Evolutionary conservation across 768 basidiomycete genomes (phyloP).

Genomic region (Lactifluus volemus): DNA sequence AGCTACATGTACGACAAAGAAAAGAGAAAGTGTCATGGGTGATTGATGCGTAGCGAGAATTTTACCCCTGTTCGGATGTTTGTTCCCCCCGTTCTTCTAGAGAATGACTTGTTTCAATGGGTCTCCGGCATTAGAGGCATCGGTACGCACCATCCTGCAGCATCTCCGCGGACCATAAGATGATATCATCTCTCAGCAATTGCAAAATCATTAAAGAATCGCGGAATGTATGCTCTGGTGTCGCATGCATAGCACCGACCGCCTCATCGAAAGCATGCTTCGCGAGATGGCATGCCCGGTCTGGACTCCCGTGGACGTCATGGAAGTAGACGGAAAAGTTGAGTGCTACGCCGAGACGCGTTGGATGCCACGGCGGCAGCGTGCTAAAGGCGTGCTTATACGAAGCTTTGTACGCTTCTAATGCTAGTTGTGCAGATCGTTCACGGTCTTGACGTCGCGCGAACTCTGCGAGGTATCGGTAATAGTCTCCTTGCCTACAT

Average conservation of each 20-base stretch:
- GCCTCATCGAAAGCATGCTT: slow-evolving; percentile 93
- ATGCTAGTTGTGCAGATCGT: slow-evolving; percentile 61
- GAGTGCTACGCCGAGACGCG: slow-evolving; percentile 77
- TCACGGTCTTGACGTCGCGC: slow-evolving; percentile 63
- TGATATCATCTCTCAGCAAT: slow-evolving; percentile 74
- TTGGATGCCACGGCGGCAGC: slow-evolving; percentile 74
- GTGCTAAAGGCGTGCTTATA: slow-evolving; percentile 74
- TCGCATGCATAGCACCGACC: slow-evolving; percentile 35
- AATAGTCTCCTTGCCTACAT: slow-evolving; percentile 79
- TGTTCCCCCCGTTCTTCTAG: slow-evolving; percentile 4
- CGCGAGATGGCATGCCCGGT: slow-evolving; percentile 79
- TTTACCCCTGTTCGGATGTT: not conserved
- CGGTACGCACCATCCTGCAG: slow-evolving; percentile 28
- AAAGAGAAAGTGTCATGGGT: not conserved
- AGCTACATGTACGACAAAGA: not conserved
- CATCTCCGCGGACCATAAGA: slow-evolving; percentile 80
- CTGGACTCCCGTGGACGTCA: slow-evolving; percentile 77
- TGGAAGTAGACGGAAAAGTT: slow-evolving; percentile 96
- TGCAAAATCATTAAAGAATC: slow-evolving; percentile 83
- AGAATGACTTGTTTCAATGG: not conserved
- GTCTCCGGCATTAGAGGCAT: not conserved
- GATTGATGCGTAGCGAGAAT: not conserved
- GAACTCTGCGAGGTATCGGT: slow-evolving; percentile 85
- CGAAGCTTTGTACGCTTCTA: slow-evolving; percentile 78
- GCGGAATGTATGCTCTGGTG: slow-evolving; percentile 44